Conservation (phyloP, 768 basidiomycete species). For the Lactifluus echinatus region DNA sequence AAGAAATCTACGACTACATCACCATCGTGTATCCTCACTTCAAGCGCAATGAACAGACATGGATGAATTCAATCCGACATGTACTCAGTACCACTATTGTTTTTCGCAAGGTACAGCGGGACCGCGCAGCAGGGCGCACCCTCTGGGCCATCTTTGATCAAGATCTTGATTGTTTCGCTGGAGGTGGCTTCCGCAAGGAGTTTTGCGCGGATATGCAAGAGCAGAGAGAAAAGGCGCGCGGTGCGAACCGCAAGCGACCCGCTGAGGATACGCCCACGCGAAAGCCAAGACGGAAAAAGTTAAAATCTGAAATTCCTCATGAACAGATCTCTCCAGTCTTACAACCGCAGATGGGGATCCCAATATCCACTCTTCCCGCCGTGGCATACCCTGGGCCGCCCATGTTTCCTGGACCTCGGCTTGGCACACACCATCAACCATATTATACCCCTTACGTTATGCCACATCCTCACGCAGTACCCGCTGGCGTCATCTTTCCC, state of each 20-base stretch:
- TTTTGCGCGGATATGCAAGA: constrained; percentile 36
- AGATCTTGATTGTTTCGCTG: constrained; percentile 74
- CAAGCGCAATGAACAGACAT: constrained; percentile 86
- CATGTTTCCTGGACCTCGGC: constrained; percentile 23
- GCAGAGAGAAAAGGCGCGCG: constrained; percentile 23
- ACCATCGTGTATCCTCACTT: constrained; percentile 90
- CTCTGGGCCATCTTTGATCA: constrained; percentile 84
- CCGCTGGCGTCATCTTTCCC: constrained; percentile 66
- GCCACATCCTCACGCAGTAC: constrained; percentile 37
- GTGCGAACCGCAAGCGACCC: constrained; percentile 14
- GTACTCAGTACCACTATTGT: constrained; percentile 87
- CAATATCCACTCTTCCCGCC: constrained; percentile 19
- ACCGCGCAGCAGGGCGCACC: constrained; percentile 70
- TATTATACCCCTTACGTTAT: constrained; percentile 38
- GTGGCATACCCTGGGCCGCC: constrained; percentile 25
- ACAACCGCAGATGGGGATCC: constrained; percentile 14
- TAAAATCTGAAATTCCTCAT: constrained; percentile 13
- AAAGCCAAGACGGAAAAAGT: constrained; percentile 28
- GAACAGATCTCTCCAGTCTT: neutral
- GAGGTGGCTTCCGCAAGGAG: constrained; percentile 72
- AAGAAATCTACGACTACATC: constrained; percentile 96
- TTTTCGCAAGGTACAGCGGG: constrained; percentile 78
- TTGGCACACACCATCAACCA: constrained; percentile 61
- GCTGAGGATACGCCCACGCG: constrained; percentile 19
- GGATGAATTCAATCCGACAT: constrained; percentile 99